Evolutionary conservation across 495 filamentous ascomycete genomes (phyloP), one percentile per base, ranked within the genome.

Genomic region (Penicillium soppii): DNA sequence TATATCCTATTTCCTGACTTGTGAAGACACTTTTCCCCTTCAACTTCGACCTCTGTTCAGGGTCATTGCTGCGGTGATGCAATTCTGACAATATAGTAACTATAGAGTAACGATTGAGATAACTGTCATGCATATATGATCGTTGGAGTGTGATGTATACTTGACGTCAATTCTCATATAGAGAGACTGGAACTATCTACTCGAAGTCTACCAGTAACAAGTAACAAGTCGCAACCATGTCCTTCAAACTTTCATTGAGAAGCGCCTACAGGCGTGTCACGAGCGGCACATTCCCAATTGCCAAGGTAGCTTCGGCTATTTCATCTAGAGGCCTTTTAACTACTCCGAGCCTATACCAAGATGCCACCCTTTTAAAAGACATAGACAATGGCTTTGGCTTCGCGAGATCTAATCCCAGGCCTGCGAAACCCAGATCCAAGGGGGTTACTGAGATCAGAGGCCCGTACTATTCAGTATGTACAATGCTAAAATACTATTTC

Each of bases 371-470:
- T 10, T 70, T 83, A 6, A 69, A 81, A 52, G 78, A 82, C 40
- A 72, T 72, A 29, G 56, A 72, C 13, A 62, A 71, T 63, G 78
- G 77, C 9, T 80, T 82, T 56, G 77, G 74, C 6, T 82, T 84
- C 57, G 70, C 67, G 23, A 69, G 79, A 9, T 79, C 78, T 7
- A 82, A 84, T 50, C 70, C 74, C 0, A 54, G 68, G 26, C 70
- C 77, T 3, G 58, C 63, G 1, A 83, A 83, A 54, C 81, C 78
- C 4, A 66, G 81, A 16, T 62, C 48, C 5, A 77, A 67, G 37
- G 76, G 69, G 2, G 76, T 81, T 12, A 82, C 80, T 2, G 78
- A 82, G 53, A 82, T 82, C 47, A 65, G 80, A 20, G 80, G 80
- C 1, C 79, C 77, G 2, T 82, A 82, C 61, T 82, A 82, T 50